Base-by-base conservation (phyloP, 2,329 filamentous ascomycete species). In the Clonostachys byssicola region DNA sequence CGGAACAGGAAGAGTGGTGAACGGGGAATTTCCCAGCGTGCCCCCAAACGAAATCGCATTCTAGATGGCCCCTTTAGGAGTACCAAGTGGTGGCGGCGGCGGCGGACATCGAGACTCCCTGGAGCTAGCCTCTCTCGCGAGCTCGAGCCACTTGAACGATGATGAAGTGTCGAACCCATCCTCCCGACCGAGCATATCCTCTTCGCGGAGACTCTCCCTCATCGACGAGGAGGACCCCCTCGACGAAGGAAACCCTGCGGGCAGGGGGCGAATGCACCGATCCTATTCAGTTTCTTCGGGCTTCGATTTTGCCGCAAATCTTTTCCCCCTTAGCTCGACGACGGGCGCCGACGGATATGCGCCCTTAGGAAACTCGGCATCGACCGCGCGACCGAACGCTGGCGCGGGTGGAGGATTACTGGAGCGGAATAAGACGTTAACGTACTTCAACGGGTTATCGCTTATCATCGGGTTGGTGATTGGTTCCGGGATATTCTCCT, bases 401-500 rank as follows among this genome's bases (percentile, higher is more conserved):
- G 80, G 79, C 14, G 60, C 87, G 18, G 80, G 82, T n/a, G 88
- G 86, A 51, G 86, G 81, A n/a, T 90, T 87, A 39, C 69, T 97
- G 53, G 94, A 99, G 74, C 94, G 90, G 65, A 87, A 95, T 73
- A 99, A 99, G 73, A 95, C 89, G 13, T 71, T 99, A 66, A 97
- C 94, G 30, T 97, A 92, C 62, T 64, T 97, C 42, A 99, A 99
- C 65, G 94, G 94, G 1, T 68, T 99, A 49, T 95, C 90, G 20
- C 74, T 99, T 49, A 88, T 99, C 44, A 81, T 97, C 43, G 92
- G 94, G 2, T 70, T 99, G 53, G 95, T 97, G 56, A 97, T 99
- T 60, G 94, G 94, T 4, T 95, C 89, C 20, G 94, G 92, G 13
- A 96, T 99, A 60, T 99, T 97, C 69, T 95, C 90, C 5, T 95